These are phyloP conservation scores for Neurospora tetrasperma DNA, from an alignment of 495 filamentous ascomycete species.

Conservation along the genomic window DNA sequence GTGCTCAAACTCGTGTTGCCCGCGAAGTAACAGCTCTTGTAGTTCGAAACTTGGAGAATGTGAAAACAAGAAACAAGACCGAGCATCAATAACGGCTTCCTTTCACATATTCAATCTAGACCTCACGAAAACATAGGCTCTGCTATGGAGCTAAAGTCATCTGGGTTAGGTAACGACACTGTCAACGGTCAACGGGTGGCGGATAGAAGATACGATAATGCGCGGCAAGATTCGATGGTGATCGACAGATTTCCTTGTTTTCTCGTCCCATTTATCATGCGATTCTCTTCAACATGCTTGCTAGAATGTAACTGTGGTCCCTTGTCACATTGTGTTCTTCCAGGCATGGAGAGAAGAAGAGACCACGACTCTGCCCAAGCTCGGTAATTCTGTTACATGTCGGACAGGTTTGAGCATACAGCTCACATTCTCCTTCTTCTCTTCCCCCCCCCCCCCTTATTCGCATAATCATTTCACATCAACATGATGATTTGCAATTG, in stretches of 20 bases:
- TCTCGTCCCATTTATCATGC: background rate
- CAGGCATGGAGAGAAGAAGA: background rate
- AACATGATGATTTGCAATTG: background rate
- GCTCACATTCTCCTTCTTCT: background rate
- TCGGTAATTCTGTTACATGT: too few species aligned
- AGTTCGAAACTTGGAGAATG: background rate
- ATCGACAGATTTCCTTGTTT: background rate
- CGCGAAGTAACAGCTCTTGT: background rate
- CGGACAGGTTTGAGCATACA: too few species aligned
- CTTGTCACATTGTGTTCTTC: background rate
- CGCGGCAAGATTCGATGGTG: background rate
- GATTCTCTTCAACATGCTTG: background rate
- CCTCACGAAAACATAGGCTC: too few species aligned
- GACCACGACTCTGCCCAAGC: too few species aligned
- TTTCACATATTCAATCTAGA: too few species aligned
- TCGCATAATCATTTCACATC: background rate
- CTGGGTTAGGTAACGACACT: background rate
- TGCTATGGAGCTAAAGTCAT: background rate
- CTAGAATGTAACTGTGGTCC: background rate
- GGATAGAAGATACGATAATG: background rate
- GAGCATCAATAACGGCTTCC: background rate
- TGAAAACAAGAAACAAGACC: background rate
- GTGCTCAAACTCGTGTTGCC: background rate
- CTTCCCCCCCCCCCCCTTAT: background rate
- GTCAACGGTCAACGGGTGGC: background rate